Conservation (phyloP, 768 basidiomycete genomes). For the Macrocybe gigantea region DNA sequence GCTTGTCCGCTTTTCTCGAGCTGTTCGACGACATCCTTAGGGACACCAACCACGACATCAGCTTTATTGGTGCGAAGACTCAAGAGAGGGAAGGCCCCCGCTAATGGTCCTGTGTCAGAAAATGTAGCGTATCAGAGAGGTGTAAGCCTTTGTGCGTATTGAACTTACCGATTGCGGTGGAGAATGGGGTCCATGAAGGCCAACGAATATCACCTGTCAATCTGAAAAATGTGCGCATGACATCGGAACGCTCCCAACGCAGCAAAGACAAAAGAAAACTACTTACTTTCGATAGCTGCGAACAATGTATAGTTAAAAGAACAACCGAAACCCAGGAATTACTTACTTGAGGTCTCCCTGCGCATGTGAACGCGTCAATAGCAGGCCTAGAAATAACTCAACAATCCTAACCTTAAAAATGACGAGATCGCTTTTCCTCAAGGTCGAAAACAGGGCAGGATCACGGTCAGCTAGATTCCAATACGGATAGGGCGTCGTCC, state of each 20-base stretch:
- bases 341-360: constrained; percentile 89
- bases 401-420: constrained; percentile 67
- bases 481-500: constrained; percentile 73
- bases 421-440: constrained; percentile 60
- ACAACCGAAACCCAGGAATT: not conserved
- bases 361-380: not conserved
- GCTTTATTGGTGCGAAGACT: constrained; percentile 94
- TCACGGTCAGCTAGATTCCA: constrained; percentile 63
- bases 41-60: constrained; percentile 84
- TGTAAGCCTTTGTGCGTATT: not conserved
- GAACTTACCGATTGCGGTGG: constrained; percentile 57
- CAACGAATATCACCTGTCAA: constrained; percentile 86
- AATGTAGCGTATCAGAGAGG: not conserved
- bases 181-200: constrained; percentile 77
- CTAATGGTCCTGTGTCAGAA: constrained; percentile 55
- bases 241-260: not conserved
- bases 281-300: constrained; percentile 78
- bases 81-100: constrained; percentile 73
- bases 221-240: constrained; percentile 31
- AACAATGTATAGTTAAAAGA: not conserved
- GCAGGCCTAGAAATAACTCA: not conserved
- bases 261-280: not conserved
- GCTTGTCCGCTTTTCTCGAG: constrained; percentile 60
- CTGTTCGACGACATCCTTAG: constrained; percentile 58
- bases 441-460: constrained; percentile 39